Percentiles rank a stretch among this genome's conserved stretches.
Conservation (phyloP, 2,329 filamentous ascomycete species). For the Alternaria burnsii region DNA sequence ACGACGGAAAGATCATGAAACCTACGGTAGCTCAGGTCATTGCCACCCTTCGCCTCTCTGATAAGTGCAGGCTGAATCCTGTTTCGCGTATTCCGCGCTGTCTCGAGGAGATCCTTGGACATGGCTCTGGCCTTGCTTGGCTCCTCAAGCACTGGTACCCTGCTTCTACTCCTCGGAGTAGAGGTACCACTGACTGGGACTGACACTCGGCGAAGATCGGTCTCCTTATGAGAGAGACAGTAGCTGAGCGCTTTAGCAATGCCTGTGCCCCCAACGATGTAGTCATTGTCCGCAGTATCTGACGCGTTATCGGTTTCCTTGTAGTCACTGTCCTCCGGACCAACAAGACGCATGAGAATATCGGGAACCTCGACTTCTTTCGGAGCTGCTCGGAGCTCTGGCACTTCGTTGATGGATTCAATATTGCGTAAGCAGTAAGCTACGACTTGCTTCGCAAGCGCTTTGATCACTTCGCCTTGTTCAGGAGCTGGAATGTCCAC, state of each 20-base stretch:
- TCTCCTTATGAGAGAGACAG: constrained; percentile 83
- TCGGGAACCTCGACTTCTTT: constrained; percentile 74
- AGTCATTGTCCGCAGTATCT: constrained; percentile 85
- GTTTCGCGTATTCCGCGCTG: constrained; percentile 85
- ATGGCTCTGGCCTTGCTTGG: constrained; percentile 70
- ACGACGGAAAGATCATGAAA: constrained; percentile 25
- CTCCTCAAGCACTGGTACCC: constrained; percentile 21
- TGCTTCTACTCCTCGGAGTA: constrained; percentile 58
- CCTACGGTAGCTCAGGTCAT: constrained; percentile 81
- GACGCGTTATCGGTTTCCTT: constrained; percentile 68
- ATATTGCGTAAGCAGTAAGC: constrained; percentile 94
- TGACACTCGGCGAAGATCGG: constrained; percentile 56
- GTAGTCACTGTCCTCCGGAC: constrained; percentile 66
- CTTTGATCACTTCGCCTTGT: constrained; percentile 90
- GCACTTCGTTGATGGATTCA: constrained; percentile 76
- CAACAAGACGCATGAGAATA: constrained; percentile 86
- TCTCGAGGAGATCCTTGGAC: constrained; percentile 87
- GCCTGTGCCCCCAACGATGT: constrained; percentile 93
- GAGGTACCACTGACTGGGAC: constrained; percentile 60
- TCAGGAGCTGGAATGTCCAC: constrained; percentile 84
- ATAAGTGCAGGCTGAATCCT: constrained; percentile 84
- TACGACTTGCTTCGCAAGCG: constrained; percentile 91
- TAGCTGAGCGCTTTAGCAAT: constrained; percentile 94
- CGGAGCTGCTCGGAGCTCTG: constrained; percentile 61
- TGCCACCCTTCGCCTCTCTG: constrained; percentile 73